Base-by-base conservation (phyloP, 257 asterid genomes). In the Solanum megistacrolobum region DNA sequence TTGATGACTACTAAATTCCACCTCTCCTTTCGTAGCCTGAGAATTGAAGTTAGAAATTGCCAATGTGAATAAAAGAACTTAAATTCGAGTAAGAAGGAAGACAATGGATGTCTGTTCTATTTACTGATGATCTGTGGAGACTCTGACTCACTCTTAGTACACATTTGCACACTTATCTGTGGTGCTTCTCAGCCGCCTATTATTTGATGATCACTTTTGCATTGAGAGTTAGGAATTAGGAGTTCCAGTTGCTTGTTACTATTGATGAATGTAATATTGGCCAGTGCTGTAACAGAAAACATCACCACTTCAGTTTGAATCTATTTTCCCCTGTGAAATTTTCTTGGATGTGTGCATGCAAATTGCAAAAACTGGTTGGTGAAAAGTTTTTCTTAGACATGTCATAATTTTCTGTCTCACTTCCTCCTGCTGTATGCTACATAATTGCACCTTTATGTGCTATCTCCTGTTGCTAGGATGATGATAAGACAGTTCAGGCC, bases 381-480 rank as follows among this genome's bases (percentile, higher is more conserved):
- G 69, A 82, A 48, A 20, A 31, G 69, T 48, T 18, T 46, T 48
- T 48, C 85, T 52, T 48, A 48, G 66, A 82, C 21, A 18, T 46
- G 25, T 76, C 58, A 39, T 48, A 48, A 31, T 82, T 29, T 46
- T 82, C 18, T 29, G 31, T 29, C 43, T 82, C 69, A 48, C 43
- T 29, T 46, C 18, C 41, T 48, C 43, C 41, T 48, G 86, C 86
- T 82, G 69, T 82, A 29, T 46, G 41, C 39, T 82, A 48, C 69
- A 31, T 52, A 31, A 46, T 31, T 9, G 69, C 0, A 4, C 31
- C 43, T 48, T 48, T 29, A 29, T 46, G 55, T 48, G 86, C 41
- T 29, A 43, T 82, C 31, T 82, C 11, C 69, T 5, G 13, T 82
- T 82, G 86, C 88, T 90, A 95, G 99, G 98, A 93, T 86, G 98